Conservation (phyloP, 257 asterid genomes). For the Fraxinus quadrangulata region DNA sequence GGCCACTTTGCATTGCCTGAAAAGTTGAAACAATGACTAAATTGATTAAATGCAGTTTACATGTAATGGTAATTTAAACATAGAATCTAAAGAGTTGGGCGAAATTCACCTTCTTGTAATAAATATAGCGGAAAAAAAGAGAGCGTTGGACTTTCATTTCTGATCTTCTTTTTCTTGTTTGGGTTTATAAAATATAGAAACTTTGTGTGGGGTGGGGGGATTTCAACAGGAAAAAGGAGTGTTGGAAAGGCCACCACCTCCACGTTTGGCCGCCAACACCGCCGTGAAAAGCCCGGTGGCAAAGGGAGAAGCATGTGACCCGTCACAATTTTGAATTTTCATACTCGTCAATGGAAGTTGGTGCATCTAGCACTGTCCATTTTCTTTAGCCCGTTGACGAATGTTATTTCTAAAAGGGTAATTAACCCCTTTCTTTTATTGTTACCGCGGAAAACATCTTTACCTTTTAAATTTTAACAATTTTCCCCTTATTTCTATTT, state of each 20-base stretch:
- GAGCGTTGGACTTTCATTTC: conserved; percentile 41
- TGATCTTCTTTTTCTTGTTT: conserved; percentile 10
- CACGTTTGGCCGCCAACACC: conserved; percentile 23
- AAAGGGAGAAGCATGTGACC: background rate
- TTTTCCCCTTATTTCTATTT: no score
- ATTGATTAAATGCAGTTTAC: conserved; percentile 1
- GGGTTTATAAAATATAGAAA: background rate
- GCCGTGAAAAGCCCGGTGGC: background rate
- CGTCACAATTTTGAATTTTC: background rate
- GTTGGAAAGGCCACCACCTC: conserved; percentile 36
- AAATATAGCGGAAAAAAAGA: conserved; percentile 32
- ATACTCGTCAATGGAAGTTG: background rate
- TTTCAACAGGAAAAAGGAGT: conserved; percentile 17
- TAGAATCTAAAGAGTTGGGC: conserved; percentile 9
- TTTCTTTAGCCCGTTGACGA: no score
- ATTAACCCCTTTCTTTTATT: no score
- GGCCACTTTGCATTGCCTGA: conserved; percentile 66
- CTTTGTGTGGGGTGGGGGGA: conserved; percentile 10
- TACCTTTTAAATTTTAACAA: no score
- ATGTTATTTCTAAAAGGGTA: no score
- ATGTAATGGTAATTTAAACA: conserved; percentile 17
- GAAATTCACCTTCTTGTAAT: conserved; percentile 51
- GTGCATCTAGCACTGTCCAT: background rate
- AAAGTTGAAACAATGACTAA: conserved; percentile 2
- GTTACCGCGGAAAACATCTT: no score